A percentile compares a stretch with the other conserved stretches of the same genome.
phyloP scores from a whole-genome alignment of 1,139 yeast genomes.

The Saccharomycopsis hybrid region DNA sequence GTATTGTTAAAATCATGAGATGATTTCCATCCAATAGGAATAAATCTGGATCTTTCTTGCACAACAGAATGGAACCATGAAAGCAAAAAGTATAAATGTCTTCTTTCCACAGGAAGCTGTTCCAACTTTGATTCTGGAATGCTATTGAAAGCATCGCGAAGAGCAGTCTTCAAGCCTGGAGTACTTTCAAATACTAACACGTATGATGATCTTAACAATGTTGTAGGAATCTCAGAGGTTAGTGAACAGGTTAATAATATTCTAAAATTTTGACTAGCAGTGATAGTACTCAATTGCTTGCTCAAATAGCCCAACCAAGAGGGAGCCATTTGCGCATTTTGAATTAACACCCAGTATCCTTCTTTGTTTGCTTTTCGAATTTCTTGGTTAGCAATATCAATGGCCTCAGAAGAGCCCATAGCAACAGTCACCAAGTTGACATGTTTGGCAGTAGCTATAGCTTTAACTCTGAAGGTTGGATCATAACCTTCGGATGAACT shows the following conservation, averaged over 20 bases:
- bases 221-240: slow-evolving; percentile 45
- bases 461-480: slow-evolving; percentile 50
- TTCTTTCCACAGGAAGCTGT: slow-evolving; percentile 38
- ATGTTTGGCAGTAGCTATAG: slow-evolving; percentile 32
- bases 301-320: slow-evolving; percentile 55
- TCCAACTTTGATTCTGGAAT: slow-evolving; percentile 26
- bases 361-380: slow-evolving; percentile 38
- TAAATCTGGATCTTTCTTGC: slow-evolving; percentile 51
- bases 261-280: slow-evolving; percentile 34
- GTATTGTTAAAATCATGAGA: slow-evolving; percentile 65
- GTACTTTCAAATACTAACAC: slow-evolving; percentile 54
- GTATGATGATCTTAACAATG: slow-evolving; percentile 46
- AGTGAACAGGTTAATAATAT: slow-evolving; percentile 56
- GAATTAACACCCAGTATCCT: slow-evolving; percentile 68
- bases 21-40: slow-evolving; percentile 57
- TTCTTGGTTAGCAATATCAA: slow-evolving; percentile 47
- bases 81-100: slow-evolving; percentile 46
- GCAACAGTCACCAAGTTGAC: slow-evolving; percentile 44
- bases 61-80: slow-evolving; percentile 68
- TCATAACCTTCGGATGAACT: slow-evolving; percentile 62
- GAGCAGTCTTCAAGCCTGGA: slow-evolving; percentile 50
- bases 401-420: slow-evolving; percentile 72
- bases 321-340: slow-evolving; percentile 70
- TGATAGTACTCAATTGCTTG: slow-evolving; percentile 34
- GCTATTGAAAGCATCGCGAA: slow-evolving; percentile 36